These are phyloP conservation scores for Gracilaria gracilis DNA, from an alignment of 23 red algal genomes.

Conservation along the genomic window DNA sequence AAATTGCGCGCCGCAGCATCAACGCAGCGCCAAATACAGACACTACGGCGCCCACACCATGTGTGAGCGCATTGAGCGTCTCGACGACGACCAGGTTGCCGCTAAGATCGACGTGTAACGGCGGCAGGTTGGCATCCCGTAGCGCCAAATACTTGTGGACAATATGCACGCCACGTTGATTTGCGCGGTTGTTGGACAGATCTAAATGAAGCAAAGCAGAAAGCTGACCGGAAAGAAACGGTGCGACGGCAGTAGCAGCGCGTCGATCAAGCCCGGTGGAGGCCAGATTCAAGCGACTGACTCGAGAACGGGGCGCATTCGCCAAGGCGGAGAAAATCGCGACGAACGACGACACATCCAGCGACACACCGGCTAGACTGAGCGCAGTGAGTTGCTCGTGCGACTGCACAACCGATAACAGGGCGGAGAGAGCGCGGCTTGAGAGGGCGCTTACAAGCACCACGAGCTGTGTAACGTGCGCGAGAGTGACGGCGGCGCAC, in stretches of 20 bases:
- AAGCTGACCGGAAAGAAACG: conserved; percentile 16
- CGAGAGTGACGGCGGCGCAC: not conserved
- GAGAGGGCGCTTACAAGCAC: not conserved
- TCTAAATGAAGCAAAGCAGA: not conserved
- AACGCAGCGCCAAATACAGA: conserved; percentile 46
- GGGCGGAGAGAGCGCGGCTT: not conserved
- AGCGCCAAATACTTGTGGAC: conserved; percentile 15
- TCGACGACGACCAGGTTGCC: conserved; percentile 78
- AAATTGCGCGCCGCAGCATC: conserved; percentile 28
- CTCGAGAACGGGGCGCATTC: not conserved
- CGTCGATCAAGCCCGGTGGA: not conserved
- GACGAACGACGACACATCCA: not conserved
- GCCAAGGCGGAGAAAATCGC: conserved; percentile 14
- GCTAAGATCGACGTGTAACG: conserved; percentile 29
- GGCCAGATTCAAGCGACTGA: conserved; percentile 20
- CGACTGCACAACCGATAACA: not conserved
- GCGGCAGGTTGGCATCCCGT: conserved; percentile 7
- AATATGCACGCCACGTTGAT: conserved; percentile 26
- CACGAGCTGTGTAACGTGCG: not conserved
- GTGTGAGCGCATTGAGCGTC: conserved; percentile 76
- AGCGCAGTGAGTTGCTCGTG: not conserved
- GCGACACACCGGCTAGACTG: conserved; percentile 1
- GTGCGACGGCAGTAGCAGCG: conserved; percentile 17
- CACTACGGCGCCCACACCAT: conserved; percentile 70
- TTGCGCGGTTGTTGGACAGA: conserved; percentile 54